Evolutionary conservation across 2,329 filamentous ascomycete species (phyloP).

Genomic region (Stachybotrys echinatus): DNA sequence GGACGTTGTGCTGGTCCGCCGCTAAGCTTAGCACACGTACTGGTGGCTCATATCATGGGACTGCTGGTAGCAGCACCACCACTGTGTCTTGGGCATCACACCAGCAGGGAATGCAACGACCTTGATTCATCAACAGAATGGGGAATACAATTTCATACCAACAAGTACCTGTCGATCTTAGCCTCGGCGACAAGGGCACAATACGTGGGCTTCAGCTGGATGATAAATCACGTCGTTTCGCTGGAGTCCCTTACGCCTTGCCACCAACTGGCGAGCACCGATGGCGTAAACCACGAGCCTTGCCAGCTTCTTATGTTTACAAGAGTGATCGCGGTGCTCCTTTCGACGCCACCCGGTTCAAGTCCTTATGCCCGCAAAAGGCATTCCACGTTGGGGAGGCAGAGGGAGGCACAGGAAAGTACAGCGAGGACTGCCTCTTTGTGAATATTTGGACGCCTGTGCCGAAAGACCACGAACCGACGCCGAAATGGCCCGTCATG

Average conservation of each 20-base stretch:
- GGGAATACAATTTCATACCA: conserved; percentile 9
- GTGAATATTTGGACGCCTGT: conserved; percentile 42
- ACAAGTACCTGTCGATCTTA: conserved; percentile 3
- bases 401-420: conserved; percentile 16
- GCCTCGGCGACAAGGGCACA: conserved; percentile 14
- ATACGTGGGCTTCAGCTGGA: conserved; percentile 26
- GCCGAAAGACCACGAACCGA: conserved; percentile 3
- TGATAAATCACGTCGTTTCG: conserved; percentile 23
- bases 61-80: too few species aligned
- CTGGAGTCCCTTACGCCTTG: conserved; percentile 31
- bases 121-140: conserved; percentile 2
- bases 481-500: conserved; percentile 22
- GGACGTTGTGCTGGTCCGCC: too few species aligned
- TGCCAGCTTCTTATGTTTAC: conserved; percentile 22
- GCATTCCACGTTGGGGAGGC: conserved; percentile 20
- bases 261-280: conserved; percentile 28
- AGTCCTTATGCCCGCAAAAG: conserved; percentile 33
- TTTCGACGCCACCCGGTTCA: conserved; percentile 29
- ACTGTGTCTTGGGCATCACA: too few species aligned
- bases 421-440: conserved; percentile 38
- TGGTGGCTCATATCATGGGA: too few species aligned
- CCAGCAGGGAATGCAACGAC: too few species aligned
- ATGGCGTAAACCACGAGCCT: conserved; percentile 30
- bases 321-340: conserved; percentile 15
- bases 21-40: too few species aligned